Percentiles rank a stretch among this genome's conserved stretches.
Evolutionary conservation across 345 rosid species (phyloP).

Genomic region (Theobroma cacao): DNA sequence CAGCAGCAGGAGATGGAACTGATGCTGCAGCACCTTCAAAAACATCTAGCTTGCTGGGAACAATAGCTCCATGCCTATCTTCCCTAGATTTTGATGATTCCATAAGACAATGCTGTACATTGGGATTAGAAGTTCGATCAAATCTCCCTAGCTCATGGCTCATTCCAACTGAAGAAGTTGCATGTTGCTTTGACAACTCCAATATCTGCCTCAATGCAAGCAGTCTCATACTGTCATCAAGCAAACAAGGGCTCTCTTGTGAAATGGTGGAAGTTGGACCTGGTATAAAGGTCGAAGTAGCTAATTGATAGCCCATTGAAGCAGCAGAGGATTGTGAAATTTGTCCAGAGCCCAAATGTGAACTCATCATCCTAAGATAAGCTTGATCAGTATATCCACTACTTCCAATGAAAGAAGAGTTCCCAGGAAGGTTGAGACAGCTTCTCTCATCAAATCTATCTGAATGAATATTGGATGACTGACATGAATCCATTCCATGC

Average conservation of each 20-base stretch:
- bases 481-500: slow-evolving; percentile 19
- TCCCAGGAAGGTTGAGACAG: slow-evolving; percentile 20
- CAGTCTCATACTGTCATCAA: slow-evolving; percentile 43
- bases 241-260: slow-evolving; percentile 26
- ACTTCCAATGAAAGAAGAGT: slow-evolving; percentile 18
- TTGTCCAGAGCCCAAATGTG: slow-evolving; percentile 16
- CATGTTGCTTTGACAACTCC: slow-evolving; percentile 41
- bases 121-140: slow-evolving; percentile 19
- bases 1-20: slow-evolving; percentile 16
- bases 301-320: slow-evolving; percentile 19
- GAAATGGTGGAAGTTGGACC: slow-evolving; percentile 16
- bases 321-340: slow-evolving; percentile 23
- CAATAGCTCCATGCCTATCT: slow-evolving; percentile 14
- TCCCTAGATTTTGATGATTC: slow-evolving; percentile 26
- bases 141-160: slow-evolving; percentile 23
- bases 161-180: slow-evolving; percentile 26
- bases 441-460: slow-evolving; percentile 26
- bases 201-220: slow-evolving; percentile 41
- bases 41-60: slow-evolving; percentile 16
- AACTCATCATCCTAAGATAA: slow-evolving; percentile 14
- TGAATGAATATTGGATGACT: slow-evolving; percentile 11
- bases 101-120: slow-evolving; percentile 20
- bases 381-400: slow-evolving; percentile 21
- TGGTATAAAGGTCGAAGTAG: slow-evolving; percentile 19
- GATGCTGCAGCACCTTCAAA: slow-evolving; percentile 21